Conservation (phyloP, 768 basidiomycete genomes). For the Mycena capillaripes region DNA sequence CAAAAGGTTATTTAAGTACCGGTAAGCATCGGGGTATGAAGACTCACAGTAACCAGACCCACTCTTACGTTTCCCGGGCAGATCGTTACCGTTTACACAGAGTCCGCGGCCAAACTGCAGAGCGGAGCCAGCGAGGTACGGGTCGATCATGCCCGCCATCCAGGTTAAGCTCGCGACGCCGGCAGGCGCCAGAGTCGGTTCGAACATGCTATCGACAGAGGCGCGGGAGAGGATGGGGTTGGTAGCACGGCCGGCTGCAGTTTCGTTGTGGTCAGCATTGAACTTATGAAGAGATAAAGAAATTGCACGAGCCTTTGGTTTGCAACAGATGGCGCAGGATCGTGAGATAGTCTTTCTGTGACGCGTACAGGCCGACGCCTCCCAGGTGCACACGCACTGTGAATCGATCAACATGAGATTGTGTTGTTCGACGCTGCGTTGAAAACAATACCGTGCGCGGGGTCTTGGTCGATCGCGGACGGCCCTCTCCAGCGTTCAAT, state of each 20-base stretch:
- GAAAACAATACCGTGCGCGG: constrained; percentile 30
- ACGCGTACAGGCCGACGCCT: constrained; percentile 3
- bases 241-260: constrained; percentile 10
- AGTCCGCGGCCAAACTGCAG: constrained; percentile 48
- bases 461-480: constrained; percentile 32
- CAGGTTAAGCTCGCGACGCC: background rate
- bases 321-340: constrained; percentile 34
- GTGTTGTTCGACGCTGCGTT: background rate
- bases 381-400: constrained; percentile 3
- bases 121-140: background rate
- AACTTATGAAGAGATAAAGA: background rate
- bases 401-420: background rate
- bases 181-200: constrained; percentile 30
- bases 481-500: constrained; percentile 29
- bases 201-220: constrained; percentile 33
- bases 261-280: background rate
- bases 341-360: constrained; percentile 39
- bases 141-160: background rate
- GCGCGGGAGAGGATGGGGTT: constrained; percentile 21
- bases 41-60: constrained; percentile 49
- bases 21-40: background rate
- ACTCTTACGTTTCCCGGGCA: constrained; percentile 44
- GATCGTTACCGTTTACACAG: constrained; percentile 44
- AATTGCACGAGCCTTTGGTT: constrained; percentile 21
- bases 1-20: too few species aligned